Percentiles rank a stretch among this genome's conserved stretches.
phyloP scores from a whole-genome alignment of 2,329 filamentous ascomycete species.

The Chaetomium sp. region DNA sequence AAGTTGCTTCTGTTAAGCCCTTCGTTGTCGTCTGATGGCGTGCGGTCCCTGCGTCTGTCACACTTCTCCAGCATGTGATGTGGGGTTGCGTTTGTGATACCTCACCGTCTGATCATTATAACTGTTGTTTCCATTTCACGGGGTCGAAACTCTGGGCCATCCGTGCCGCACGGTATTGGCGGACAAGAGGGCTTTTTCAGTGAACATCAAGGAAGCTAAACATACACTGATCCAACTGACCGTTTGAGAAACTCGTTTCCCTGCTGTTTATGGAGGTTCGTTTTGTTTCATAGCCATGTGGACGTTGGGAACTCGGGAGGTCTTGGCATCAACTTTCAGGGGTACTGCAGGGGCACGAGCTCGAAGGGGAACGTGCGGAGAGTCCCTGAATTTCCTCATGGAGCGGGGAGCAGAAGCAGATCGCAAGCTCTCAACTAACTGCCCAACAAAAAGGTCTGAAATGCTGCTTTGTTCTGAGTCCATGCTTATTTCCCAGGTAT shows the following conservation, averaged over 20 bases:
- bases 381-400: not conserved
- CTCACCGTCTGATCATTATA: not conserved
- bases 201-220: no score
- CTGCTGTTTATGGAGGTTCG: conserved; percentile 5
- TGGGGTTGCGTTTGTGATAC: not conserved
- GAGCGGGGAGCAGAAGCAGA: no score
- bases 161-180: no score
- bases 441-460: no score
- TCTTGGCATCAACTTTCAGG: not conserved
- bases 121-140: no score
- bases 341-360: not conserved
- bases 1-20: no score
- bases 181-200: no score
- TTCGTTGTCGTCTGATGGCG: not conserved
- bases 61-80: not conserved
- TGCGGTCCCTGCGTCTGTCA: conserved; percentile 1
- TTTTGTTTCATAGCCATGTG: conserved; percentile 19
- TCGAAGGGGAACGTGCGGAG: conserved; percentile 1
- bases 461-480: no score
- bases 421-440: no score
- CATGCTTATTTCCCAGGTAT: no score
- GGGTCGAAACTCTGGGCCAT: no score
- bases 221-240: not conserved
- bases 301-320: not conserved
- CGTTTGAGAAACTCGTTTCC: conserved; percentile 3